phyloP scores from a whole-genome alignment of 1,284 basidiomycete genomes.

The Melampsora larici-populina region DNA sequence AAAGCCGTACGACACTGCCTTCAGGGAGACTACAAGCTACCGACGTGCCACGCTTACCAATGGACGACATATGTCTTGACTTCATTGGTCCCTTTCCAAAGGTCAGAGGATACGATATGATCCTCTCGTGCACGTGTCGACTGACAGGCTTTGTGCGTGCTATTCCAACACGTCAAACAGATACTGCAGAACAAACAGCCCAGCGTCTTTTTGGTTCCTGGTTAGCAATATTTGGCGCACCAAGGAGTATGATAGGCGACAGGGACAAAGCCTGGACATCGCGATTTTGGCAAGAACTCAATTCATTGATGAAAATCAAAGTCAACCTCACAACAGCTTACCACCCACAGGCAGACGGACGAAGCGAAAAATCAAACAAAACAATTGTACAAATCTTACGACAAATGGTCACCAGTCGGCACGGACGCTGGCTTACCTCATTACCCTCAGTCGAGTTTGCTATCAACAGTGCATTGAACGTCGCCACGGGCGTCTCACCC shows the following conservation, averaged over 20 bases:
- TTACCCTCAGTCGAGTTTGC: slow-evolving; percentile 41
- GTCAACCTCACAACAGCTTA: slow-evolving; percentile 52
- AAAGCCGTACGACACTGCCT: not conserved
- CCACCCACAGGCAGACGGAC: slow-evolving; percentile 49
- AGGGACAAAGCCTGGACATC: not conserved
- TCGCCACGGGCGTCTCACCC: slow-evolving; percentile 44
- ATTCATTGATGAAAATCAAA: slow-evolving; percentile 53
- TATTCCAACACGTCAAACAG: no score
- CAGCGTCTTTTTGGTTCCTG: not conserved
- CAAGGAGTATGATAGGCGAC: not conserved
- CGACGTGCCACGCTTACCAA: not conserved
- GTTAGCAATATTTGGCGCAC: not conserved
- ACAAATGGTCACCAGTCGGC: slow-evolving; percentile 2
- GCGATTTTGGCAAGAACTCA: slow-evolving; percentile 3
- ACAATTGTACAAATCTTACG: no score
- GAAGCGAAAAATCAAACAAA: no score
- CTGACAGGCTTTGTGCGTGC: no score
- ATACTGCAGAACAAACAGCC: no score
- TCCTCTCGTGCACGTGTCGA: no score
- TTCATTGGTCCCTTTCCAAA: slow-evolving; percentile 8
- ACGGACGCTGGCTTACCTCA: slow-evolving; percentile 44
- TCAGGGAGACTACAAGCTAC: slow-evolving; percentile 1
- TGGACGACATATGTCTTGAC: not conserved
- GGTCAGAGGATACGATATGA: no score
- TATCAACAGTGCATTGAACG: no score